phyloP scores from a whole-genome alignment of 768 basidiomycete species.

The Glaciozyma antarctica region DNA sequence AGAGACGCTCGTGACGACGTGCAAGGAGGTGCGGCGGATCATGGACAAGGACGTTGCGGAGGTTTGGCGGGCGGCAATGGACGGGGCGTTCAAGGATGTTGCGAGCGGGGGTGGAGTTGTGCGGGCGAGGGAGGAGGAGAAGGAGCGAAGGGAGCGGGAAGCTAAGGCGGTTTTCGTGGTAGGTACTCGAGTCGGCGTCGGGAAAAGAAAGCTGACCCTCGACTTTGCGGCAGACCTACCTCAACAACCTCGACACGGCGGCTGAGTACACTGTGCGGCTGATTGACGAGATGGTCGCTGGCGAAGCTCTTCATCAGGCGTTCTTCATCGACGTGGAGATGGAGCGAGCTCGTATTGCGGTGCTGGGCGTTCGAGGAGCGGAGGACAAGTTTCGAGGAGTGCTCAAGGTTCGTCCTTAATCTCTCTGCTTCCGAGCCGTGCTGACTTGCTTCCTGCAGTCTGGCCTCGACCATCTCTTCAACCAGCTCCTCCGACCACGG shows the following conservation, averaged over 20 bases:
- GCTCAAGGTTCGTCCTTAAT: conserved; percentile 51
- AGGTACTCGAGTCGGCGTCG: conserved; percentile 37
- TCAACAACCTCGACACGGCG: conserved; percentile 93
- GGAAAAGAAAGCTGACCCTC: not conserved
- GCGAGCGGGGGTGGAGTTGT: conserved; percentile 33
- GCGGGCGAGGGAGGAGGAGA: conserved; percentile 53
- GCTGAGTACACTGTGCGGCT: conserved; percentile 79
- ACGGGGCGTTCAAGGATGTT: conserved; percentile 58
- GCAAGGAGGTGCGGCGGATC: conserved; percentile 45
- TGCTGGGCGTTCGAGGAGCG: conserved; percentile 18
- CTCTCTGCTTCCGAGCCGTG: too few relatives aligned
- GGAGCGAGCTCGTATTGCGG: conserved; percentile 12
- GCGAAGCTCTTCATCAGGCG: conserved; percentile 46
- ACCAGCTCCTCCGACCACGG: conserved; percentile 79
- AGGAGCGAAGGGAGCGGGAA: conserved; percentile 59
- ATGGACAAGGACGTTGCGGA: conserved; percentile 75
- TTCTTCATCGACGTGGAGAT: conserved; percentile 30
- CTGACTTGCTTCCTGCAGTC: conserved; percentile 39
- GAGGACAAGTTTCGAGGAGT: conserved; percentile 56
- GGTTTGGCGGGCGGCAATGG: conserved; percentile 72
- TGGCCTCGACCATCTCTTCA: conserved; percentile 89
- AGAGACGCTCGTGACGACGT: conserved; percentile 52
- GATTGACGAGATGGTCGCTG: conserved; percentile 53
- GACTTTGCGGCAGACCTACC: conserved; percentile 51
- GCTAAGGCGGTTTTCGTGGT: conserved; percentile 73